These are phyloP conservation scores for Raffaelea albimanens DNA, from an alignment of 2,329 filamentous ascomycete genomes.

Conservation along the genomic window DNA sequence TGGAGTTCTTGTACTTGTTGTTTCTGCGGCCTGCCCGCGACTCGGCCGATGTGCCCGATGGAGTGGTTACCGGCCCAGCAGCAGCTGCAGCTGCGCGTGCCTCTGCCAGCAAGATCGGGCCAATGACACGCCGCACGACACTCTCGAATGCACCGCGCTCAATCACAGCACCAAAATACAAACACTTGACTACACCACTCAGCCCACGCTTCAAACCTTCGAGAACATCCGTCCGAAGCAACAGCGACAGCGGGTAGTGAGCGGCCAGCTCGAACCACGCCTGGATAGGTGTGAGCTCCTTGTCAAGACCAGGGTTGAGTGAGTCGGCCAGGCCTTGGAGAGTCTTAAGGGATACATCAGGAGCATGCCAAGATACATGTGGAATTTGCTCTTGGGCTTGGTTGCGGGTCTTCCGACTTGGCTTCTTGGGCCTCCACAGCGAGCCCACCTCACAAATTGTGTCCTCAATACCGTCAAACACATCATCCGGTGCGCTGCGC, in stretches of 20 bases:
- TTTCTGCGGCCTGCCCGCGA: background rate
- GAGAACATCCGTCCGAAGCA: slow-evolving; percentile 26
- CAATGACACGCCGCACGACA: slow-evolving; percentile 31
- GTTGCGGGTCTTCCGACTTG: background rate
- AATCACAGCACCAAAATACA: slow-evolving; percentile 38
- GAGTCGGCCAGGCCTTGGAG: slow-evolving; percentile 35
- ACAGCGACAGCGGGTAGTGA: slow-evolving; percentile 27
- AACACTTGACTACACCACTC: slow-evolving; percentile 32
- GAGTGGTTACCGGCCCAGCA: background rate
- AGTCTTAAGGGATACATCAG: slow-evolving; percentile 30
- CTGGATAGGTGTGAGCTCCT: slow-evolving; percentile 41
- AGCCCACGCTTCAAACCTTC: slow-evolving; percentile 31
- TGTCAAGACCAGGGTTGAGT: slow-evolving; percentile 27
- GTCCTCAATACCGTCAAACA: slow-evolving; percentile 18
- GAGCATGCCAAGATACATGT: slow-evolving; percentile 26
- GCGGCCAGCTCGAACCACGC: slow-evolving; percentile 43
- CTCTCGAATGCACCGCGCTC: slow-evolving; percentile 36
- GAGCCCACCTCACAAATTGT: slow-evolving; percentile 10
- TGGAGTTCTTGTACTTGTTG: background rate
- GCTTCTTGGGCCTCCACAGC: slow-evolving; percentile 5
- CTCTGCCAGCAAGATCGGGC: slow-evolving; percentile 10
- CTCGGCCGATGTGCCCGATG: background rate
- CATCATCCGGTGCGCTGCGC: slow-evolving; percentile 24
- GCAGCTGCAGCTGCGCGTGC: background rate
- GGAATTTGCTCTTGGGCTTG: background rate